Evolutionary conservation across 768 basidiomycete genomes (phyloP), one percentile per base, ranked within the genome.

Genomic region (Suillus ampliporus): DNA sequence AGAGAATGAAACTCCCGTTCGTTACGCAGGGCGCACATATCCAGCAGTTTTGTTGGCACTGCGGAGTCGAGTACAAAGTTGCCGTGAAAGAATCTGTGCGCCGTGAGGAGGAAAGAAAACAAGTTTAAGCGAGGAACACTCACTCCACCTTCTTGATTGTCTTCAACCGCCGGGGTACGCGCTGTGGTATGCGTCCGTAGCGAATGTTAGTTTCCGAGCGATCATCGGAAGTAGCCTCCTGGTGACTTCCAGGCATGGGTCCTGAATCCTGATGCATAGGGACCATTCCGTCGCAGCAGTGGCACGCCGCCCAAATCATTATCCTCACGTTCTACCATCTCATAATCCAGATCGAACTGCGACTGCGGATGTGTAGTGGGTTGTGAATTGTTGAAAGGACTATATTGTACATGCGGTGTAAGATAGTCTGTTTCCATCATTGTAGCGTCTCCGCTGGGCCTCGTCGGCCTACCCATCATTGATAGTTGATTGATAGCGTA

Each of bases 1-100:
- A 95, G 60, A 98, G 75, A 63, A 97, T 80, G 73, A 95, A 94
- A 96, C 76, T 97, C 96, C 65, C 94, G 87, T 62, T 94, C 94
- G 52, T 85, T 89, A 58, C 87, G 85, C 65, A 85, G 77, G 7
- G 87, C 80, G 68, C 92, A 95, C 83, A 93, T 88, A 63, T 93
- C 88, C 31, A 99, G 84, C 46, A 99, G 81, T 68, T 95, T 97
- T n/a, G 90, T 84, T 0, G 97, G 97, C 0, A 98, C 95, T 0
- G 91, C 85, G 13, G 90, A 87, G 78, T 98, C 95, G 40, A 96
- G 80, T 13, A 99, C 93, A 53, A 97, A 89, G 76, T 99, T 97
- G 8, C 97, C 97, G 64, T 94, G 91, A 77, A 93, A 95, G 15
- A 98, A 81, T 66, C 89, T 89, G 44, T 28, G 11, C 47, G 4